Percentiles rank a stretch among this genome's conserved stretches.
Conservation (phyloP, 306 rosid genomes). For the Begonia masoniana region DNA sequence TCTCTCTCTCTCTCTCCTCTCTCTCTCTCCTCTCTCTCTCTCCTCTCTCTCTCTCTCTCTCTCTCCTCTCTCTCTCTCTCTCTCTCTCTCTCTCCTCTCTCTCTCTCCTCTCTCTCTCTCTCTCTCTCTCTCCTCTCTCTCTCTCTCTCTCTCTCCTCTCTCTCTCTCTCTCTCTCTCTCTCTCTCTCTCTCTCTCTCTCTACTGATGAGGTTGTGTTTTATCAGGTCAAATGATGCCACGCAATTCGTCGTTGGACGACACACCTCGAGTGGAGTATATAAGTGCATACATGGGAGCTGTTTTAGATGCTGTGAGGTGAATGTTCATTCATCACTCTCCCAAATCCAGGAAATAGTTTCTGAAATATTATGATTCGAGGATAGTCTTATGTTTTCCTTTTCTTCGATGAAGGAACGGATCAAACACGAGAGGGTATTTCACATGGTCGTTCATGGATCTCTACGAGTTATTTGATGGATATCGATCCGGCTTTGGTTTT, state of each 20-base stretch:
- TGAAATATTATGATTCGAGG: no score
- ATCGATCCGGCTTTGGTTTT: slow-evolving; percentile 28
- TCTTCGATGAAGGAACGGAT: slow-evolving; percentile 34
- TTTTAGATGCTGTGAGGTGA: slow-evolving; percentile 41
- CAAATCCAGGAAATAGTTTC: background rate
- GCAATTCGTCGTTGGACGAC: slow-evolving; percentile 47
- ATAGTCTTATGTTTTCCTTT: background rate
- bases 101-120: slow-evolving; percentile 3
- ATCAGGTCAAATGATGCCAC: slow-evolving; percentile 32
- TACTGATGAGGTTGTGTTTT: background rate
- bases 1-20: slow-evolving; percentile 8
- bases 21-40: slow-evolving; percentile 1
- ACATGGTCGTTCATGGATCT: slow-evolving; percentile 51
- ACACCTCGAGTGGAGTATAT: slow-evolving; percentile 35
- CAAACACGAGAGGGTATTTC: slow-evolving; percentile 49
- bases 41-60: slow-evolving; percentile 6
- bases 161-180: no score
- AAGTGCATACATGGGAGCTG: slow-evolving; percentile 24
- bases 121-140: slow-evolving; percentile 6
- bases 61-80: slow-evolving; percentile 2
- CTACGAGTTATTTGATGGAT: slow-evolving; percentile 35
- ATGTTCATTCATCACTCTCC: background rate
- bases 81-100: slow-evolving; percentile 6
- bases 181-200: slow-evolving; percentile 11
- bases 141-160: no score